Evolutionary conservation across 306 rosid genomes (phyloP).

Genomic region (Vigna hirtella): DNA sequence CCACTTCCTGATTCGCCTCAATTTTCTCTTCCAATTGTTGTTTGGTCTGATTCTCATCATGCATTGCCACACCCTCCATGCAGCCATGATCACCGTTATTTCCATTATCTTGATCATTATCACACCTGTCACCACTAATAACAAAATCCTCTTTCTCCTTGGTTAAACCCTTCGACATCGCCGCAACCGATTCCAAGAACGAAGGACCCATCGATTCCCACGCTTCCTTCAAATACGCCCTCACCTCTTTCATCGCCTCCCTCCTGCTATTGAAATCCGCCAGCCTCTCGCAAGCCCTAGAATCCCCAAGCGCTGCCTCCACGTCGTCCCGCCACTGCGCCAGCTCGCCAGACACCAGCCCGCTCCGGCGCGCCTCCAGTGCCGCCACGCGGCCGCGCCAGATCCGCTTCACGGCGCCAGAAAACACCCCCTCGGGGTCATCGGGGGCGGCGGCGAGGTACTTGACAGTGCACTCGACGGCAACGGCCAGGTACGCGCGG

Average conservation of each 20-base stretch:
- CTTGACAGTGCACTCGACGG: constrained; percentile 75
- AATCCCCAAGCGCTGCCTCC: constrained; percentile 68
- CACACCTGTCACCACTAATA: not conserved
- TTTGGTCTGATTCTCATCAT: constrained; percentile 23
- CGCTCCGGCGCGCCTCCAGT: constrained; percentile 32
- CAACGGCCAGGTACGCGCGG: constrained; percentile 73
- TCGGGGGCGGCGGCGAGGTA: constrained; percentile 47
- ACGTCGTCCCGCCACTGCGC: constrained; percentile 52
- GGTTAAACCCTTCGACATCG: constrained; percentile 7
- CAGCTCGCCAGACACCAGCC: constrained; percentile 56
- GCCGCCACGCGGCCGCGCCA: constrained; percentile 69
- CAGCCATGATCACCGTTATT: constrained; percentile 18
- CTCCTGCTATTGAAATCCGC: constrained; percentile 54
- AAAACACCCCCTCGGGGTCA: constrained; percentile 46
- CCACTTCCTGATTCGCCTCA: constrained; percentile 34
- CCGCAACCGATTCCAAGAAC: constrained; percentile 50
- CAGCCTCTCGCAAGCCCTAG: constrained; percentile 53
- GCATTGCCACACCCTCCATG: constrained; percentile 28
- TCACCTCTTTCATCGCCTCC: constrained; percentile 56
- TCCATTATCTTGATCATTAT: not conserved
- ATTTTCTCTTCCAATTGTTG: constrained; percentile 39
- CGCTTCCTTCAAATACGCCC: constrained; percentile 62
- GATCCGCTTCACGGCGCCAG: constrained; percentile 58
- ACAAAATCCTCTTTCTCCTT: too few relatives aligned
- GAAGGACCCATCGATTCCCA: constrained; percentile 65